phyloP scores from a whole-genome alignment of 1,139 yeast genomes.

The Yamadazyma diospyri region DNA sequence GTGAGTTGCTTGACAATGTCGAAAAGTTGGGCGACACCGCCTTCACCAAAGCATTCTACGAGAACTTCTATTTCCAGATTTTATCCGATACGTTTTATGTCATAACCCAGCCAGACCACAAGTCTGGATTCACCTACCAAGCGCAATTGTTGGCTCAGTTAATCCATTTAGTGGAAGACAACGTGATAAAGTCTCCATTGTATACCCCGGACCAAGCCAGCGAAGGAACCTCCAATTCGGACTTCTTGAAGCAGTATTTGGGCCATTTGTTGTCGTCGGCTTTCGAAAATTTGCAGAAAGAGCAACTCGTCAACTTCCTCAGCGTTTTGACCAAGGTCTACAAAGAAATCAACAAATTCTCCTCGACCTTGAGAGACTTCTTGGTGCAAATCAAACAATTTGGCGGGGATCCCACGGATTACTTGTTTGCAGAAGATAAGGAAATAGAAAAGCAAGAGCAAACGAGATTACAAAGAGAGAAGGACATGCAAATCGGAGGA shows the following conservation, averaged over 20 bases:
- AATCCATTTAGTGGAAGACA: conserved; percentile 78
- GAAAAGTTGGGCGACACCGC: conserved; percentile 73
- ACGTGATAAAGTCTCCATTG: conserved; percentile 71
- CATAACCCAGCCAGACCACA: conserved; percentile 94
- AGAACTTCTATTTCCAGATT: conserved; percentile 83
- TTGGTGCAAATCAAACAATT: conserved; percentile 91
- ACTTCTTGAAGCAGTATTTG: conserved; percentile 75
- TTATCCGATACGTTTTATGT: conserved; percentile 90
- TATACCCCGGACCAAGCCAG: conserved; percentile 75
- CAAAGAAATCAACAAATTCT: conserved; percentile 72
- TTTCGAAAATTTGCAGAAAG: conserved; percentile 83
- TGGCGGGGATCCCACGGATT: conserved; percentile 93
- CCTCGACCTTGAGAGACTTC: conserved; percentile 89
- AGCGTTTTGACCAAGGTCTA: conserved; percentile 72
- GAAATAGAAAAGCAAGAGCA: conserved; percentile 73
- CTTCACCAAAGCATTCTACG: conserved; percentile 83
- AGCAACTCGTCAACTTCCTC: conserved; percentile 79
- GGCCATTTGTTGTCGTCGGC: conserved; percentile 80
- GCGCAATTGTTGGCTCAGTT: conserved; percentile 79
- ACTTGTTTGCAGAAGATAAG: conserved; percentile 90
- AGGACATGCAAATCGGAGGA: conserved; percentile 88
- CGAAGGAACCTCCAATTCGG: conserved; percentile 77
- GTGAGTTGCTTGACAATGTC: conserved; percentile 80
- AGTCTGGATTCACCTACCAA: conserved; percentile 91
- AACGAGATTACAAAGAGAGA: conserved; percentile 67